These are phyloP conservation scores for Sporothrix brasiliensis DNA, from an alignment of 2,329 filamentous ascomycete genomes.

Conservation along the genomic window DNA sequence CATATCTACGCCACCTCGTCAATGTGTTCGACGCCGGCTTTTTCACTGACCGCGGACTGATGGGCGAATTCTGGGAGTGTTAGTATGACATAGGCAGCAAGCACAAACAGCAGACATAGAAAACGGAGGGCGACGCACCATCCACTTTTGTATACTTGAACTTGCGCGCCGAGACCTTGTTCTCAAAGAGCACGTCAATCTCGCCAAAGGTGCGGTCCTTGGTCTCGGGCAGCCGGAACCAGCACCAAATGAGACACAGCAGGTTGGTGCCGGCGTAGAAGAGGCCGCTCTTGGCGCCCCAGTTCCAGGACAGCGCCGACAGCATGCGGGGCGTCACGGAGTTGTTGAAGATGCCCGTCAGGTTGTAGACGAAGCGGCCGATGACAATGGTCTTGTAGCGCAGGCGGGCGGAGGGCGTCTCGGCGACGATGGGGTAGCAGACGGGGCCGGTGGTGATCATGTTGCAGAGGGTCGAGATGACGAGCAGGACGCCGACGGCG, in stretches of 20 bases:
- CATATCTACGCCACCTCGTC: constrained; percentile 5
- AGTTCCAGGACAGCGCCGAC: constrained; percentile 45
- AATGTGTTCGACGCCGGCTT: constrained; percentile 11
- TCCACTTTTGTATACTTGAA: constrained; percentile 27
- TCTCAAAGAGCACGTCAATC: constrained; percentile 59
- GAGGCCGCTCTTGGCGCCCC: constrained; percentile 53
- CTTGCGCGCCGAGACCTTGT: constrained; percentile 46
- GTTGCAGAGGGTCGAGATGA: constrained; percentile 38
- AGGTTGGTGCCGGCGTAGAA: constrained; percentile 52
- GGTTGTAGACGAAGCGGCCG: constrained; percentile 41
- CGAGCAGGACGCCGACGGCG: constrained; percentile 29
- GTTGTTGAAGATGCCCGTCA: constrained; percentile 35
- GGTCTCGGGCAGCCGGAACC: constrained; percentile 56
- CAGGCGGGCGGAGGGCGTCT: constrained; percentile 44
- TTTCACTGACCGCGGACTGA: neutral
- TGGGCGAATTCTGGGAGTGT: constrained; percentile 12
- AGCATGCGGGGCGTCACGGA: constrained; percentile 23
- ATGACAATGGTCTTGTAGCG: constrained; percentile 44
- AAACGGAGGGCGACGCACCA: neutral
- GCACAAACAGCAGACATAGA: neutral
- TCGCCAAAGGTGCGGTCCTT: constrained; percentile 57
- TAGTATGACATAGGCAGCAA: neutral
- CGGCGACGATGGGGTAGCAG: constrained; percentile 43
- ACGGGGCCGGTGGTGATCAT: constrained; percentile 47
- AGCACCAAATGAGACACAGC: constrained; percentile 54